phyloP scores from a whole-genome alignment of 257 asterid genomes.

The Plantago ovata region DNA sequence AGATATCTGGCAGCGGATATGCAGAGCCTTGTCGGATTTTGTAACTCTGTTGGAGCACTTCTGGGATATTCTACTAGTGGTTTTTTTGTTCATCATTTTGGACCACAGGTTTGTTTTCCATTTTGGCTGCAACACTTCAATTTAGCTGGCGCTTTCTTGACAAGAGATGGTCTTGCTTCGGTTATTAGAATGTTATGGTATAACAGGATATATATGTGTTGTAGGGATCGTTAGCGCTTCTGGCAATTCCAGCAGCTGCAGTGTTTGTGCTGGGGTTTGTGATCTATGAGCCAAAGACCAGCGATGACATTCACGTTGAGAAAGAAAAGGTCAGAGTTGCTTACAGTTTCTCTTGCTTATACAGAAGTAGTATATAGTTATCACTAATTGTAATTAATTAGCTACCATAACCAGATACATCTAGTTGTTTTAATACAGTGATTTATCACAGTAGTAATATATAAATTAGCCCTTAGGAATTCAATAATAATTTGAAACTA shows the following conservation, averaged over 20 bases:
- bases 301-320: constrained; percentile 20
- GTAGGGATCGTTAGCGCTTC: constrained; percentile 39
- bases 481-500: too few relatives aligned
- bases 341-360: neutral
- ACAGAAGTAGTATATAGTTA: too few relatives aligned
- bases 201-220: neutral
- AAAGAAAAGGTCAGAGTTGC: constrained; percentile 27
- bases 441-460: too few relatives aligned
- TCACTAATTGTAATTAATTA: too few relatives aligned
- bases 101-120: constrained; percentile 46
- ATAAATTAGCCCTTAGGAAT: too few relatives aligned
- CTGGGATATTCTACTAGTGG: constrained; percentile 70
- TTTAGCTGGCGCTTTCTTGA: too few relatives aligned
- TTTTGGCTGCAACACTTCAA: neutral
- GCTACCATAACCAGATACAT: too few relatives aligned
- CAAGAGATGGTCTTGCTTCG: too few relatives aligned
- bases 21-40: constrained; percentile 59
- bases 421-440: too few relatives aligned
- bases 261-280: constrained; percentile 37
- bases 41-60: constrained; percentile 54
- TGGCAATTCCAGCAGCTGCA: constrained; percentile 36
- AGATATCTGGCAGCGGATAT: constrained; percentile 59
- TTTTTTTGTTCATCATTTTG: constrained; percentile 52
- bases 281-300: constrained; percentile 30
- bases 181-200: too few relatives aligned